Evolutionary conservation across 169 alveolate genomes (phyloP).

Genomic region (Plasmodium inui): DNA sequence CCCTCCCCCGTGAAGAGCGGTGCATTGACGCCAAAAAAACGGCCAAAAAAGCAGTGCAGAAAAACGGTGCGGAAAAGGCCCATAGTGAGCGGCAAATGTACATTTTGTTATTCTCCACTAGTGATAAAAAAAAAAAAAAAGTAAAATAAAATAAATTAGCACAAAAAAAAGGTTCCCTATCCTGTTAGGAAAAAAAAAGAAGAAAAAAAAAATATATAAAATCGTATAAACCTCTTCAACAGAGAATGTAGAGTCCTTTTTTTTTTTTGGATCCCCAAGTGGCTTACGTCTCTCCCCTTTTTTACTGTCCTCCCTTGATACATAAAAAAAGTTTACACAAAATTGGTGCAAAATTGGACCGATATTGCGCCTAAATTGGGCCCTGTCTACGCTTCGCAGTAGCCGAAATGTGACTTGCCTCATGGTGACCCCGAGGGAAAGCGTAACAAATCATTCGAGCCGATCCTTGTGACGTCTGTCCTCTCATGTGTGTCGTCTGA

Average conservation of each 20-base stretch:
- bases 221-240: not conserved
- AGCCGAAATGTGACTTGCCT: not conserved
- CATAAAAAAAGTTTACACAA: not conserved
- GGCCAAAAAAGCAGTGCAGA: not conserved
- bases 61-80: not conserved
- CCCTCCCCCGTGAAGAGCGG: not conserved
- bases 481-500: not conserved
- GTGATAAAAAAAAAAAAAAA: not conserved
- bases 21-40: not conserved
- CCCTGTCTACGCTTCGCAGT: not conserved
- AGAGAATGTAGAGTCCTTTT: not conserved
- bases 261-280: not conserved
- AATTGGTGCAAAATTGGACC: not conserved
- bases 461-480: not conserved
- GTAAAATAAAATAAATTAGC: not conserved
- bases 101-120: not conserved
- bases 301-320: not conserved
- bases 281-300: not conserved
- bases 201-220: not conserved
- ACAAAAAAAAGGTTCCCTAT: not conserved
- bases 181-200: not conserved
- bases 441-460: not conserved
- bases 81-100: not conserved
- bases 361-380: not conserved
- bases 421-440: not conserved